These are phyloP conservation scores for Pouteria glomerata DNA, from an alignment of 148 eudicot species.

Conservation along the genomic window DNA sequence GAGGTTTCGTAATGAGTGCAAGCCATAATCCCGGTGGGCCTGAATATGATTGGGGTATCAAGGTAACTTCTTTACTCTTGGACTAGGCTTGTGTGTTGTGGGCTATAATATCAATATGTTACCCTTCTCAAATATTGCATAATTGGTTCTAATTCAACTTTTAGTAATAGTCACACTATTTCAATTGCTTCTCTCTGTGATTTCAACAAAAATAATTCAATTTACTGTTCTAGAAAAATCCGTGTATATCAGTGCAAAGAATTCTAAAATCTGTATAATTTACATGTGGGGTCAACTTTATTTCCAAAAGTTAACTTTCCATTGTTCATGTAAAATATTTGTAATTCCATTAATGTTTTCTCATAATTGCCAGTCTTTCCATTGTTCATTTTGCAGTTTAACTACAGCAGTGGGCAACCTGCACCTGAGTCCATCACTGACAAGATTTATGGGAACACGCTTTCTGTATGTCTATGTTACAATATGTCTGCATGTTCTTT, in stretches of 20 bases:
- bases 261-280: not conserved
- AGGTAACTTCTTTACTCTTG: conserved; percentile 39
- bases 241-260: not conserved
- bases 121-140: not conserved
- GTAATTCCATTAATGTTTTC: conserved; percentile 2
- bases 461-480: conserved; percentile 63
- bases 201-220: not conserved
- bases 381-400: conserved; percentile 56
- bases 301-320: not conserved
- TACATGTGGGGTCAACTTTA: not conserved
- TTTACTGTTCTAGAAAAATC: not conserved
- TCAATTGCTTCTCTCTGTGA: not conserved
- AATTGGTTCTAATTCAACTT: not conserved
- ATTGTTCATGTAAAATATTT: conserved; percentile 1
- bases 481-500: not conserved
- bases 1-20: conserved; percentile 98
- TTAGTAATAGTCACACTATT: not conserved
- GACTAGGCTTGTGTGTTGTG: not conserved
- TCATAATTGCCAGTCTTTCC: conserved; percentile 11
- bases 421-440: conserved; percentile 98
- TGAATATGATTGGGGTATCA: conserved; percentile 98
- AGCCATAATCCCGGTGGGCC: conserved; percentile 99
- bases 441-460: conserved; percentile 97
- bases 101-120: not conserved
- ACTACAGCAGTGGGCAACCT: conserved; percentile 99